These are phyloP conservation scores for Digitaria exilis DNA, from an alignment of 202 grass and related monocot genomes.

Conservation along the genomic window DNA sequence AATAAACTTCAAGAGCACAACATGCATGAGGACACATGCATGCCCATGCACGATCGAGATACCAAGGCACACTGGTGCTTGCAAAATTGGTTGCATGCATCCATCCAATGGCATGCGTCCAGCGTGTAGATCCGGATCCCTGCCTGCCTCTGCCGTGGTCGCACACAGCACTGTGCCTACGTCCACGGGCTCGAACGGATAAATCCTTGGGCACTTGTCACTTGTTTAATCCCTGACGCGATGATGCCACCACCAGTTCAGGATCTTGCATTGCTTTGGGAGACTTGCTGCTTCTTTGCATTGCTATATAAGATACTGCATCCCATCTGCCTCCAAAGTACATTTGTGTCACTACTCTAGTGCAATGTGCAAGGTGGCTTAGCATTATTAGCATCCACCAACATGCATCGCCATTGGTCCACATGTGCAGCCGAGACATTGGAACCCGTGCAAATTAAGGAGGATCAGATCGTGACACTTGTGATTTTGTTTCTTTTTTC, in stretches of 20 bases:
- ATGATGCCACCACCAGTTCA: neutral
- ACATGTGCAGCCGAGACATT: neutral
- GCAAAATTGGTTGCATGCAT: neutral
- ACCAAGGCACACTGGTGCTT: neutral
- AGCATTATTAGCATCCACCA: neutral
- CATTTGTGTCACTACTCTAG: neutral
- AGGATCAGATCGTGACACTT: neutral
- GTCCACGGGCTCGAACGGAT: conserved; percentile 2
- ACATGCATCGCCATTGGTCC: conserved; percentile 26
- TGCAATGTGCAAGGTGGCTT: neutral
- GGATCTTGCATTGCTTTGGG: conserved; percentile 36
- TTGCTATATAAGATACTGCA: neutral
- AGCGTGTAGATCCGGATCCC: conserved; percentile 27
- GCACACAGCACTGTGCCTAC: conserved; percentile 2
- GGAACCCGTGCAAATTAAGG: neutral
- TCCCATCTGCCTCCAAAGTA: neutral
- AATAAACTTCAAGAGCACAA: neutral
- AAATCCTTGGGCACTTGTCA: neutral
- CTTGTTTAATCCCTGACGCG: neutral
- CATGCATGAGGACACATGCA: neutral
- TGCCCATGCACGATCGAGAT: conserved; percentile 18
- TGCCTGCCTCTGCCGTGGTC: neutral
- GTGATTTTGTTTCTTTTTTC: neutral
- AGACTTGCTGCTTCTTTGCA: neutral
- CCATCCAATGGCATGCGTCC: neutral